Base-by-base conservation (phyloP, 2,329 filamentous ascomycete species). In the Verticillium alfalfae region DNA sequence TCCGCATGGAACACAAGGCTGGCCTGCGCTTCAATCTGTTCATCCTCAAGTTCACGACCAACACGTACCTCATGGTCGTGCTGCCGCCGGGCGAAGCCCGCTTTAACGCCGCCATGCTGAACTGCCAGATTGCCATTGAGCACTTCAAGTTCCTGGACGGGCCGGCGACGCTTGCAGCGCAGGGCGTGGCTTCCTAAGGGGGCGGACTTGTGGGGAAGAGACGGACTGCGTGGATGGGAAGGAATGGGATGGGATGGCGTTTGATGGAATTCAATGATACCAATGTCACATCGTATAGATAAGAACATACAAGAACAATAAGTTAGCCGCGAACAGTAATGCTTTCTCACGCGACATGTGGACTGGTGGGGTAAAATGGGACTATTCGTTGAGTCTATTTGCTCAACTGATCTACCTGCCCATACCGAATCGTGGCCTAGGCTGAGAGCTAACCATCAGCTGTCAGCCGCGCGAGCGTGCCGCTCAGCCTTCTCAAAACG, bases 1-100 rank as follows among this genome's bases (percentile, higher is more conserved):
- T 87, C 56, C 83, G 92, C 68, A 89, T 94, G 79, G 89, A 93
- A 74, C 87, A 93, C 76, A 93, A 92, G 75, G 88, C 90, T 61
- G 84, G 83, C 61, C 81, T 85, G 55, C 84, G 85, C 63, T 98
- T 98, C 79, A 96, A 92, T 76, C 89, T 97, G 75, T 97, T 98
- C 73, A 92, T 97, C 66, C 91, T 93, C 66, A 92, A 96, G 67
- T 93, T 99, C 67, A 99, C 95, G 2, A 96, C 95, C 60, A 99
- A 99, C 76, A 99, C 95, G 2, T 98, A 98, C 71, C 88, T 99
- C 63, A 92, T 96, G 70, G 92, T 96, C 9, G 89, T 96, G 39
- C 86, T 97, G 66, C 93, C 95, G 0, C 93, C 94, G 0, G 93
- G 93, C 31, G 94, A 98, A 75, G 91, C 92, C 22, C 85, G 91